Evolutionary conservation across 179 eudicot genomes (phyloP), one percentile per base, ranked within the genome.

Genomic region (Carnegiea gigantea): DNA sequence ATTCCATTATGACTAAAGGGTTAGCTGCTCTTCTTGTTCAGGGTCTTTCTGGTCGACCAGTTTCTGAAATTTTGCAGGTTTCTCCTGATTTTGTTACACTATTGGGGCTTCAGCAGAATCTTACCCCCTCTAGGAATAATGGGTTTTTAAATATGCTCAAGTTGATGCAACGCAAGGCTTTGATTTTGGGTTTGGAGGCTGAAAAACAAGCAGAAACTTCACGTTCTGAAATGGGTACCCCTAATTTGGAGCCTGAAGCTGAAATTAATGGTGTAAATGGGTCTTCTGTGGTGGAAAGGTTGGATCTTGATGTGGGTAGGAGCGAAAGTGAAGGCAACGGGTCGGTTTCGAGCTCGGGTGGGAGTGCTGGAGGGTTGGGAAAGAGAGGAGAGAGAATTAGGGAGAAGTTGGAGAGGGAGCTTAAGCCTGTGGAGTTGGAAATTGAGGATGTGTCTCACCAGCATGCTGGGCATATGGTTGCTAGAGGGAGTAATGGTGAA

Each of bases 61-160:
- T 91, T 23, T 78, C 83, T 40, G 95, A 92, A 78, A 90, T 92
- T 65, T 15, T 92, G 36, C 83, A 88, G 79, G 90, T 95, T 77
- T 83, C 93, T 9, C 98, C 98, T 9, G 95, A 92, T 89, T 93
- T 93, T 72, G 87, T 84, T 0, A 84, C 87, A 82, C 88, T 89
- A 76, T 82, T 94, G 67, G 98, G 98, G 40, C 87, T 95, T 86
- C 93, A 89, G 17, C 98, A 93, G 87, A 92, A 92, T 40, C 86
- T 95, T 77, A 93, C 95, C 0, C 97, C 97, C 62, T 91, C 95
- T 21, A 88, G 98, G 85, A 95, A 93, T 83, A 95, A 93, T 88
- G 98, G 98, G 73, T 95, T 95, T 59, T 86, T 95, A 89, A 95
- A 93, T 85, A 95, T 95, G 97, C 79, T 95, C 87, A 88, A 84